Percentiles rank a stretch among this genome's conserved stretches.
phyloP scores from a whole-genome alignment of 148 eudicot species.

The Camellia sinensis region DNA sequence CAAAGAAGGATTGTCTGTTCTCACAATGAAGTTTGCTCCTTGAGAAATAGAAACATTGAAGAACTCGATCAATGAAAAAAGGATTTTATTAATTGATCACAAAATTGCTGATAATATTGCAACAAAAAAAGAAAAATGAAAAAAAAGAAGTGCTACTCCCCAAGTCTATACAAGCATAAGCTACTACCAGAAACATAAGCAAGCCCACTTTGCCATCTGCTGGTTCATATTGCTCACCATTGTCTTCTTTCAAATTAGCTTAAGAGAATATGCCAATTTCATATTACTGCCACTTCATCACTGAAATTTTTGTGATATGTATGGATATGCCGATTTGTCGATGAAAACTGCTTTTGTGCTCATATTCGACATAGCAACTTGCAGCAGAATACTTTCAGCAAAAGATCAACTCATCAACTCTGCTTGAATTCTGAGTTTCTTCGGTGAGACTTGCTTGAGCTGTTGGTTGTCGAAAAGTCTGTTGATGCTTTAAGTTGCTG shows the following conservation, averaged over 20 bases:
- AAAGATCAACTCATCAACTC: not conserved
- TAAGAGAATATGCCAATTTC: not conserved
- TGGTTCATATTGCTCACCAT: not conserved
- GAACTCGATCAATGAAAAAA: not conserved
- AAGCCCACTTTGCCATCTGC: not conserved
- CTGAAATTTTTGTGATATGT: too few species aligned
- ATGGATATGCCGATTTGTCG: too few species aligned
- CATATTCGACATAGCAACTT: too few species aligned
- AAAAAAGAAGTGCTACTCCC: not conserved
- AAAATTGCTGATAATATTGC: not conserved
- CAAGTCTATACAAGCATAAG: not conserved
- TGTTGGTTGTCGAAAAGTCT: not conserved
- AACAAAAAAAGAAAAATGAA: not conserved
- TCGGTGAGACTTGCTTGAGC: not conserved
- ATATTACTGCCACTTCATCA: not conserved
- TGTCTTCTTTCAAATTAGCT: not conserved
- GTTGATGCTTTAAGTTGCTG: not conserved
- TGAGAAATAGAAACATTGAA: not conserved
- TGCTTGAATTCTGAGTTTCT: constrained; percentile 4
- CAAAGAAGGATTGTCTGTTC: too few species aligned
- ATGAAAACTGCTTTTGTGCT: too few species aligned
- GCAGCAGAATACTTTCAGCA: too few species aligned
- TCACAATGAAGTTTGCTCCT: not conserved
- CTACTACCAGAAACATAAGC: not conserved
- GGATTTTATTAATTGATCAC: too few species aligned